Evolutionary conservation across 2,329 filamentous ascomycete species (phyloP).

Genomic region (Ophiostoma fasciatum): DNA sequence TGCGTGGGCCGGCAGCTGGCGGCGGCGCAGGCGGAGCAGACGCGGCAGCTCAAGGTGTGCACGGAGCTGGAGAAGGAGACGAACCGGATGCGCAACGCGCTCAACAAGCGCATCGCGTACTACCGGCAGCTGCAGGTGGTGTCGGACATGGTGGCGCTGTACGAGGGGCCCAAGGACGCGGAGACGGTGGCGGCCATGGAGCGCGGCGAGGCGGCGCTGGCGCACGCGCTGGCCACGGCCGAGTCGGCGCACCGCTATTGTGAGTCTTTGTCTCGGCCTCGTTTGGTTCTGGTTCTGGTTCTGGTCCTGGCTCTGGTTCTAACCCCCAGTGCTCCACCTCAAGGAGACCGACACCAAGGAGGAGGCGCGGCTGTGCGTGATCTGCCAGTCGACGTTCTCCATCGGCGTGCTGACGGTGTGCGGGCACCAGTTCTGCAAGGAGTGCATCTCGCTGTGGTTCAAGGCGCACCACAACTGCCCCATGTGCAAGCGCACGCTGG

Average conservation of each 20-base stretch:
- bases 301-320: no score
- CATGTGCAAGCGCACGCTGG: conserved; percentile 61
- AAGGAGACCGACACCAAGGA: conserved; percentile 44
- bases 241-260: conserved; percentile 64
- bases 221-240: conserved; percentile 42
- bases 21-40: conserved; percentile 38
- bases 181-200: conserved; percentile 26
- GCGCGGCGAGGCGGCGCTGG: conserved; percentile 33
- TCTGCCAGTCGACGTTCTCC: conserved; percentile 66
- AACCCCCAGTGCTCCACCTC: conserved; percentile 32
- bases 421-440: conserved; percentile 83
- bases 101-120: conserved; percentile 79
- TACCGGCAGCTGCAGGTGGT: conserved; percentile 81
- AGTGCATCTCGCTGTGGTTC: conserved; percentile 74
- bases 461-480: conserved; percentile 62
- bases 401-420: conserved; percentile 74
- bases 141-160: conserved; percentile 73
- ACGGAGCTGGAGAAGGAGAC: conserved; percentile 50
- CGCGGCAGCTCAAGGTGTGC: conserved; percentile 34
- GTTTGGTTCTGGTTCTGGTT: no score
- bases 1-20: conserved; percentile 51
- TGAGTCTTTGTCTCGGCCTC: no score
- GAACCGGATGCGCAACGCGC: conserved; percentile 58
- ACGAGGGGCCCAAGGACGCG: conserved; percentile 48
- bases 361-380: conserved; percentile 61